Conservation (phyloP, 2,329 filamentous ascomycete species). For the Penicillium thymicola region DNA sequence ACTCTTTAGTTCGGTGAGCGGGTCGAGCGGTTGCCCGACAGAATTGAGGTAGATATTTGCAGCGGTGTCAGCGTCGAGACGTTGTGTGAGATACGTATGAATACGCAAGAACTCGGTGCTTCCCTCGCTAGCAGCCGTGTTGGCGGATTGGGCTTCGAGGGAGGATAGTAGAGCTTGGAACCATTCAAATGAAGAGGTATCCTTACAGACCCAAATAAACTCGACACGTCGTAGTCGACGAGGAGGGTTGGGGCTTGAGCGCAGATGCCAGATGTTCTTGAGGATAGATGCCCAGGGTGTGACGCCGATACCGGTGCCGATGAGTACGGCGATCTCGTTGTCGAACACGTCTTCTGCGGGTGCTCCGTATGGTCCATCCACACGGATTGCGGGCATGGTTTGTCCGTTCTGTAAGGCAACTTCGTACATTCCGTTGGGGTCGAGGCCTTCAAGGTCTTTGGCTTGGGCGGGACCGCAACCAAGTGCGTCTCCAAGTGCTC, state of each 20-base stretch:
- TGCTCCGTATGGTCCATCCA: slow-evolving; percentile 94
- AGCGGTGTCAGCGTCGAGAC: slow-evolving; percentile 83
- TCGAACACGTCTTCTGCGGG: slow-evolving; percentile 98
- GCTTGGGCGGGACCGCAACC: slow-evolving; percentile 83
- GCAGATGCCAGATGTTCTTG: slow-evolving; percentile 98
- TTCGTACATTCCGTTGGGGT: slow-evolving; percentile 96
- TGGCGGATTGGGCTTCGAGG: slow-evolving; percentile 80
- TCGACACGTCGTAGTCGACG: slow-evolving; percentile 88
- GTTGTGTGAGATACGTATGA: slow-evolving; percentile 95
- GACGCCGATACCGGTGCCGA: slow-evolving; percentile 78
- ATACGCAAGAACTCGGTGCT: slow-evolving; percentile 84
- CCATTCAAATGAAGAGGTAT: slow-evolving; percentile 96
- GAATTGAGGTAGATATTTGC: slow-evolving; percentile 97
- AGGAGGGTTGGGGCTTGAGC: slow-evolving; percentile 83
- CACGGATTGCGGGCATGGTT: slow-evolving; percentile 81
- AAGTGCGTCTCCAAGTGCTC: slow-evolving; percentile 89
- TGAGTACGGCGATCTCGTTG: slow-evolving; percentile 75
- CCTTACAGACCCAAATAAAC: slow-evolving; percentile 98
- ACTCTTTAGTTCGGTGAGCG: slow-evolving; percentile 83
- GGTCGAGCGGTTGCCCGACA: slow-evolving; percentile 82
- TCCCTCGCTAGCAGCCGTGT: slow-evolving; percentile 57
- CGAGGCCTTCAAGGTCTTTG: slow-evolving; percentile 85
- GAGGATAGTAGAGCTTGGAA: slow-evolving; percentile 92
- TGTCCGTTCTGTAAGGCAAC: slow-evolving; percentile 91
- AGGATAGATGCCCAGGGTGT: slow-evolving; percentile 84